phyloP scores from a whole-genome alignment of 495 filamentous ascomycete genomes.

The Trypethelium eluteriae region DNA sequence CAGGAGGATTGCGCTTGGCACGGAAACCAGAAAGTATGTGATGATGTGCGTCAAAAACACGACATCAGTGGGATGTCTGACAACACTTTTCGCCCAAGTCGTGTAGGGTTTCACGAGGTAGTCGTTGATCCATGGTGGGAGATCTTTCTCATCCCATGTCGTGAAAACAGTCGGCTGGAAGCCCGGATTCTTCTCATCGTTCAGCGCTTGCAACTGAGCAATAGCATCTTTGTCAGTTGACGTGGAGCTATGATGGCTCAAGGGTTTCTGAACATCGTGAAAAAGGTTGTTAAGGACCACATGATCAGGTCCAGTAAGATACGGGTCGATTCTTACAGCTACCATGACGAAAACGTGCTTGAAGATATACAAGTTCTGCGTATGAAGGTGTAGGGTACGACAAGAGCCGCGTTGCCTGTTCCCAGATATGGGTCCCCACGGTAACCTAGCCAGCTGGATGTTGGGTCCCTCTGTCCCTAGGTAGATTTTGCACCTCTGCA shows the following conservation, averaged over 20 bases:
- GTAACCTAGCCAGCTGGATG: too few relatives aligned
- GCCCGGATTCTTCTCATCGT: slow-evolving; percentile 40
- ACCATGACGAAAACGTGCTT: neutral
- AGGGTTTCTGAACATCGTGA: slow-evolving; percentile 11
- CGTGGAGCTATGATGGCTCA: neutral
- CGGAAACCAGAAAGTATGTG: slow-evolving; percentile 58
- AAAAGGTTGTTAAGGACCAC: slow-evolving; percentile 22
- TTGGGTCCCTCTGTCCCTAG: too few relatives aligned
- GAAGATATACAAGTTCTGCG: too few relatives aligned
- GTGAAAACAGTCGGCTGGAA: slow-evolving; percentile 52
- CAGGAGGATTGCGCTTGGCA: slow-evolving; percentile 58
- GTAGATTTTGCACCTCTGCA: too few relatives aligned
- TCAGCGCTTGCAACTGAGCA: slow-evolving; percentile 42
- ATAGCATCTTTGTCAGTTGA: slow-evolving; percentile 11
- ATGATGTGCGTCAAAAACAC: slow-evolving; percentile 71
- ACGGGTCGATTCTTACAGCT: slow-evolving; percentile 16
- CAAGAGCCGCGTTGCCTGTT: too few relatives aligned
- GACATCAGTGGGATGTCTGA: slow-evolving; percentile 58
- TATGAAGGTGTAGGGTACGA: too few relatives aligned
- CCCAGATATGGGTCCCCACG: too few relatives aligned
- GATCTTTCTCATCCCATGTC: slow-evolving; percentile 42
- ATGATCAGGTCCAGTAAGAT: slow-evolving; percentile 21
- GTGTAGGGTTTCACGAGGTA: slow-evolving; percentile 52
- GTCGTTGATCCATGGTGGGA: slow-evolving; percentile 39
- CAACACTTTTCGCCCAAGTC: slow-evolving; percentile 45